Evolutionary conservation across 2,329 filamentous ascomycete species (phyloP), one percentile per base, ranked within the genome.

Genomic region (Lachnellula subtilissima): DNA sequence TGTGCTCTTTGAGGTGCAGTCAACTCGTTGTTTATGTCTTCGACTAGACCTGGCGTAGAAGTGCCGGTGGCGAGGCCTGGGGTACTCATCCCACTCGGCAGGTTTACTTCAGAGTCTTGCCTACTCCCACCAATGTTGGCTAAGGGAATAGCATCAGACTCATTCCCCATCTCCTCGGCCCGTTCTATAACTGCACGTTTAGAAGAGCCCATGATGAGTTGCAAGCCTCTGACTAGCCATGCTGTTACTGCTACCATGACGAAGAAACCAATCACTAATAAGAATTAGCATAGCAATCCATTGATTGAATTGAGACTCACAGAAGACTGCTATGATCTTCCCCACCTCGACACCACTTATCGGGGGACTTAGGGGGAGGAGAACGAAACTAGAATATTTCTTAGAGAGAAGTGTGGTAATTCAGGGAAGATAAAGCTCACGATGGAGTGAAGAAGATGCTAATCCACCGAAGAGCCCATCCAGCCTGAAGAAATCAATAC

Each of bases 301-400:
- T 11, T 23, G 12, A 2, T 22, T 3, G 19, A 5, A 11, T 45
- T 17, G 12, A 4, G 6, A 67, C 78, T 65, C 62, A 83, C 81
- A 63, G 63, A 84, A 85, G 1, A 85, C 78, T 23, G 73, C 78
- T 58, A 84, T 81, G 42, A 85, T 82, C 64, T 83, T 83, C 40
- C 75, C 74, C 12, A 84, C 79, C 63, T 85, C 82, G 0, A 74
- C 63, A 1, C 76, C 75, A 19, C 78, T 75, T 17, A 85, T 80
- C 0, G 75, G 61, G 1, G 80, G 76, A 61, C 80, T 83, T 2
- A 85, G 71, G 6, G 82, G 81, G 0, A 85, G 71, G 28, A 83
- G 72, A 7, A 85, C 75, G 69, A 85, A 85, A 0, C 65, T 69
- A 48, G 39, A 50, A 17, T 8, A n/a, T 42, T 17, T 23, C 22